Evolutionary conservation across 2,329 filamentous ascomycete genomes (phyloP).

Genomic region (Claviceps digitariae): DNA sequence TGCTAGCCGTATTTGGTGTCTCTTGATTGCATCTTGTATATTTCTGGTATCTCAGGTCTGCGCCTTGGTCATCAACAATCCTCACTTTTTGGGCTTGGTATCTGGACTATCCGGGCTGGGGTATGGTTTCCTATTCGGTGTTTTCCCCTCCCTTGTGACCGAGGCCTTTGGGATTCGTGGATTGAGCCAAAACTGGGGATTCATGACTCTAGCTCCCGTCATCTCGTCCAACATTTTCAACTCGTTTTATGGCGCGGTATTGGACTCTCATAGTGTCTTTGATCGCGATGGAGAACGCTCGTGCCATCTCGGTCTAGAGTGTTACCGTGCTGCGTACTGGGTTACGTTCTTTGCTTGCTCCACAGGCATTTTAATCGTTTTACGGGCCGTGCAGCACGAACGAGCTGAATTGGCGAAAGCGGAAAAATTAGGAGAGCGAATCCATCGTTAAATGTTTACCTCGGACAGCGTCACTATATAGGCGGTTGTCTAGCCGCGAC

Average conservation of each 20-base stretch:
- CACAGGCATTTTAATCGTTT: slow-evolving; percentile 52
- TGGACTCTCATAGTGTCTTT: slow-evolving; percentile 64
- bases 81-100: slow-evolving; percentile 61
- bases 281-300: slow-evolving; percentile 55
- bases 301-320: slow-evolving; percentile 65
- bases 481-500: background rate
- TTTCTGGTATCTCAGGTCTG: slow-evolving; percentile 70
- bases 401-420: slow-evolving; percentile 25
- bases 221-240: slow-evolving; percentile 88
- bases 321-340: slow-evolving; percentile 70
- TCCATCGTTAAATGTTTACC: background rate
- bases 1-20: slow-evolving; percentile 81
- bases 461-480: background rate
- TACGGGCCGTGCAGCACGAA: slow-evolving; percentile 57
- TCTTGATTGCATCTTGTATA: slow-evolving; percentile 61
- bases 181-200: slow-evolving; percentile 90
- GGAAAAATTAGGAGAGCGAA: slow-evolving; percentile 3
- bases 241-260: slow-evolving; percentile 72
- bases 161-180: slow-evolving; percentile 86
- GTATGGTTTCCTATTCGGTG: slow-evolving; percentile 89
- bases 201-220: slow-evolving; percentile 82
- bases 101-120: slow-evolving; percentile 75
- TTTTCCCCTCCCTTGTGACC: slow-evolving; percentile 78
- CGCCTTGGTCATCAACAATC: slow-evolving; percentile 63
- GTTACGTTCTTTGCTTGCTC: slow-evolving; percentile 62